A percentile compares a stretch with the other conserved stretches of the same genome.
phyloP scores from a whole-genome alignment of 2,329 filamentous ascomycete genomes.

The Cytospora piceicola region DNA sequence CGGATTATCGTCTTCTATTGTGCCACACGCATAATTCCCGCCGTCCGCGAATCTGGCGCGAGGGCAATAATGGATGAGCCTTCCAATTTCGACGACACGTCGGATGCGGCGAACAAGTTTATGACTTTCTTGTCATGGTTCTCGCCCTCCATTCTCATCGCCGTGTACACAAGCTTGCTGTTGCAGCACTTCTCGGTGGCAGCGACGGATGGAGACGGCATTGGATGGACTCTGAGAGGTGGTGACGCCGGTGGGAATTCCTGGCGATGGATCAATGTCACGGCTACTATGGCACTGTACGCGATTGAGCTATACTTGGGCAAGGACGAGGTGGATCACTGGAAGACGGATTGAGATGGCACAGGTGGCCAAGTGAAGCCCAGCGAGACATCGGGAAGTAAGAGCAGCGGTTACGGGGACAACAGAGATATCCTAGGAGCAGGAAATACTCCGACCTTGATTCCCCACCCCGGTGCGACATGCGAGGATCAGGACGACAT shows the following conservation, averaged over 20 bases:
- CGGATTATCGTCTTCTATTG: slow-evolving; percentile 95
- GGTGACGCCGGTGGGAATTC: slow-evolving; percentile 82
- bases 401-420: not conserved
- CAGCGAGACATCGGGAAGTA: not conserved
- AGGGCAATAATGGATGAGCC: slow-evolving; percentile 83
- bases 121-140: slow-evolving; percentile 90
- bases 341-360: slow-evolving; percentile 81
- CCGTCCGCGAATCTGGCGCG: slow-evolving; percentile 84
- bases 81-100: slow-evolving; percentile 71
- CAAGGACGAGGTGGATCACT: slow-evolving; percentile 85
- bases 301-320: slow-evolving; percentile 88
- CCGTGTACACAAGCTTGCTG: slow-evolving; percentile 92
- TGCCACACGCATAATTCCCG: slow-evolving; percentile 93
- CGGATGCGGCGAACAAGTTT: slow-evolving; percentile 78
- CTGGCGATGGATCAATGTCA: slow-evolving; percentile 93
- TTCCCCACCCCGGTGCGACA: not conserved
- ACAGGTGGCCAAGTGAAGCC: not conserved
- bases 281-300: slow-evolving; percentile 86
- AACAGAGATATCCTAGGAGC: not conserved
- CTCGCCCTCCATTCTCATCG: slow-evolving; percentile 89
- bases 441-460: not conserved
- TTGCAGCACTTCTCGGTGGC: slow-evolving; percentile 89
- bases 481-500: not conserved
- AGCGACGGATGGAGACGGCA: slow-evolving; percentile 56
- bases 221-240: slow-evolving; percentile 82